A percentile compares a stretch with the other conserved stretches of the same genome.
These are phyloP conservation scores for Picea glauca DNA, from an alignment of 75 land plant species.

Conservation along the genomic window DNA sequence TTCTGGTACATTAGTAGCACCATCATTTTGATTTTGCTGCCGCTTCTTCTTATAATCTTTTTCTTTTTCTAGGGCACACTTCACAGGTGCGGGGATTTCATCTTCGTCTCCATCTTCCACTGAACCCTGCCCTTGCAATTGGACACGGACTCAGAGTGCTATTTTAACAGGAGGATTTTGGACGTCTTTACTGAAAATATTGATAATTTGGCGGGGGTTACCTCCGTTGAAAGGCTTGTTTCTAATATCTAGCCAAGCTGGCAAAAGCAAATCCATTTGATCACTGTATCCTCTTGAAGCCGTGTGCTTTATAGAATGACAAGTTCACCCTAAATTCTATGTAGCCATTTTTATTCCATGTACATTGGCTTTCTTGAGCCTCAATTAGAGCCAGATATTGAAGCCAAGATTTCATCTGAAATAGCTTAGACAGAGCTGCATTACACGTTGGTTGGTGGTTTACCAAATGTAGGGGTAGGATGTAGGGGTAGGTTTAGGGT, in stretches of 20 bases:
- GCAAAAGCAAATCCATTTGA: not conserved
- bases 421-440: too few species aligned
- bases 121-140: not conserved
- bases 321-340: too few species aligned
- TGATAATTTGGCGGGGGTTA: not conserved
- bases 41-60: not conserved
- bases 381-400: too few species aligned
- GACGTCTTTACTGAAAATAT: too few species aligned
- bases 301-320: too few species aligned
- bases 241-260: not conserved
- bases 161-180: not conserved
- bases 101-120: not conserved
- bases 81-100: not conserved
- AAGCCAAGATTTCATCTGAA: too few species aligned
- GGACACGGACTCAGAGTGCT: not conserved
- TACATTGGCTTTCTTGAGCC: too few species aligned
- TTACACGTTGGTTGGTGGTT: too few species aligned
- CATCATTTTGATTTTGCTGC: not conserved
- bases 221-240: not conserved
- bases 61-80: slow-evolving; percentile 7
- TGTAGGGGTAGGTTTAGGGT: too few species aligned
- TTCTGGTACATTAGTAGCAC: not conserved
- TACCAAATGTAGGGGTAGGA: too few species aligned
- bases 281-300: too few species aligned
- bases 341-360: too few species aligned